A percentile compares a stretch with the other conserved stretches of the same genome.
These are phyloP conservation scores for Diaporthe humulicola DNA, from an alignment of 2,329 filamentous ascomycete species.

Conservation along the genomic window DNA sequence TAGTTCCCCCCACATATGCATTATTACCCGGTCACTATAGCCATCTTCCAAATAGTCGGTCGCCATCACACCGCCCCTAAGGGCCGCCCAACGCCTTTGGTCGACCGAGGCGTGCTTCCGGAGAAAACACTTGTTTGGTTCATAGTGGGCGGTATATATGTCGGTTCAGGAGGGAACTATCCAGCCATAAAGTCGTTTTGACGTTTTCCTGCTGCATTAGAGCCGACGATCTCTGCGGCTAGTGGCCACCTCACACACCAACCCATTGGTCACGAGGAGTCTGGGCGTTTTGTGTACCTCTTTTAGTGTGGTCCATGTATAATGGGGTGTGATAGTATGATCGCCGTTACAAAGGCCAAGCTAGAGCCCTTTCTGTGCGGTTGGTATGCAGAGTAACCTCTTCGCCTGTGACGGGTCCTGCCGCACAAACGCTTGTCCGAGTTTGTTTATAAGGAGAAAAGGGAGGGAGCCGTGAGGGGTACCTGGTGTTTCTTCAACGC, in stretches of 20 bases:
- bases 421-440: slow-evolving; percentile 23
- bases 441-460: neutral
- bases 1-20: neutral
- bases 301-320: neutral
- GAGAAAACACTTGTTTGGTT: slow-evolving; percentile 11
- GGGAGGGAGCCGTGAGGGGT: neutral
- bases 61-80: slow-evolving; percentile 8
- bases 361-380: slow-evolving; percentile 11
- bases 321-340: slow-evolving; percentile 23
- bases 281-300: slow-evolving; percentile 18
- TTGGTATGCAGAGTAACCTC: slow-evolving; percentile 9
- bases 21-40: neutral
- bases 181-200: slow-evolving; percentile 10
- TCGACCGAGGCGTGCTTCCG: neutral
- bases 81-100: neutral
- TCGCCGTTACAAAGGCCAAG: slow-evolving; percentile 32
- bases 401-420: slow-evolving; percentile 6
- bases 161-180: neutral
- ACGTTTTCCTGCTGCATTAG: slow-evolving; percentile 15
- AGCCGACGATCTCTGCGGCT: slow-evolving; percentile 11
- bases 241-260: neutral
- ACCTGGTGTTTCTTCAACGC: neutral
- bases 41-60: slow-evolving; percentile 17
- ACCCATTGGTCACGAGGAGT: neutral
- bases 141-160: slow-evolving; percentile 4